Evolutionary conservation across 495 filamentous ascomycete species (phyloP).

Genomic region (Xylaria bambusicola): DNA sequence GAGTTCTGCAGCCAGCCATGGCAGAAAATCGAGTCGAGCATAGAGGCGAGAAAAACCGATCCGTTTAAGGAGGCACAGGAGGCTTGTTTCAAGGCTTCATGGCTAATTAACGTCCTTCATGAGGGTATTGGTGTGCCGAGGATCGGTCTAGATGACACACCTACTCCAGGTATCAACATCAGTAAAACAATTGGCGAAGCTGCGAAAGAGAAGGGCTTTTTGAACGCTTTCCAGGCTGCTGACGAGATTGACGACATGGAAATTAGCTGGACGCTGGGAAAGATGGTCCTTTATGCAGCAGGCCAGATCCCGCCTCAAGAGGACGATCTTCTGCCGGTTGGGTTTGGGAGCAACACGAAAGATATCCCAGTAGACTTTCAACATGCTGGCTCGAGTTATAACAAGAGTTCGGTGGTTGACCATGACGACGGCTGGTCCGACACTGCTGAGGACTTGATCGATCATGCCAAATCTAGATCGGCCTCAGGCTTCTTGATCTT

Average conservation of each 20-base stretch:
- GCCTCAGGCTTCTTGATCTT: constrained; percentile 75
- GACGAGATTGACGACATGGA: constrained; percentile 90
- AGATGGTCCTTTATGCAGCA: constrained; percentile 96
- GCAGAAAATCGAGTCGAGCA: constrained; percentile 65
- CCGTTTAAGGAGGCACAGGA: constrained; percentile 75
- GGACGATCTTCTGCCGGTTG: constrained; percentile 68
- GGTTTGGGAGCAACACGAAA: constrained; percentile 80
- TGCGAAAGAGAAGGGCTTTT: constrained; percentile 75
- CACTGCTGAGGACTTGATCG: constrained; percentile 63
- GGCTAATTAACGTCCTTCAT: constrained; percentile 95
- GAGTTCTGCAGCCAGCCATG: constrained; percentile 86
- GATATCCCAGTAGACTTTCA: constrained; percentile 78
- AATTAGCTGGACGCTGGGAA: constrained; percentile 97
- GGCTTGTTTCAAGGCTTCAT: constrained; percentile 96
- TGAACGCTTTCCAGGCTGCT: constrained; percentile 89
- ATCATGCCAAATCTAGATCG: constrained; percentile 67
- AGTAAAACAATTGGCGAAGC: constrained; percentile 72
- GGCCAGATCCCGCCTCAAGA: constrained; percentile 73
- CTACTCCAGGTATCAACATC: constrained; percentile 59
- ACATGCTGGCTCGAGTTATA: constrained; percentile 68
- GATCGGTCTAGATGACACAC: constrained; percentile 70
- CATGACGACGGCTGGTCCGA: constrained; percentile 61
- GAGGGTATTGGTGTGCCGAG: constrained; percentile 93
- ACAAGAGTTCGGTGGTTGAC: constrained; percentile 46
- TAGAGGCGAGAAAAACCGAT: constrained; percentile 64